These are phyloP conservation scores for Boletus speciosus DNA, from an alignment of 768 basidiomycete genomes.

Conservation along the genomic window DNA sequence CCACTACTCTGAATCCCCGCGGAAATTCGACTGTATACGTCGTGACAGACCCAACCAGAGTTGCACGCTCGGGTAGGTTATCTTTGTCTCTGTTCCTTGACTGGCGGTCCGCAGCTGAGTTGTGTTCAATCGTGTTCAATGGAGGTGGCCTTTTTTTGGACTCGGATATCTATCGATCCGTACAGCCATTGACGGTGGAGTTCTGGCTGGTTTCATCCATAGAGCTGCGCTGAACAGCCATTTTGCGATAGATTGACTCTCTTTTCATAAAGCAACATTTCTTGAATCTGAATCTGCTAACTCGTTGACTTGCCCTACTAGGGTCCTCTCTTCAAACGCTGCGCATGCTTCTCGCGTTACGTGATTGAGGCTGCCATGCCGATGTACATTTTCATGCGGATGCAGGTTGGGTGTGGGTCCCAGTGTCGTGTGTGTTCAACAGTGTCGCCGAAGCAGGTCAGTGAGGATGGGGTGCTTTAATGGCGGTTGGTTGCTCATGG, in stretches of 20 bases:
- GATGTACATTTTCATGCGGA: neutral
- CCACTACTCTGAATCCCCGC: neutral
- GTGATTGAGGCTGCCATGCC: neutral
- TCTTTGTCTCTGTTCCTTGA: neutral
- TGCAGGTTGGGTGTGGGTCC: neutral
- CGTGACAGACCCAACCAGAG: neutral
- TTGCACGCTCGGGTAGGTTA: neutral
- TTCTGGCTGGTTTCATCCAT: neutral
- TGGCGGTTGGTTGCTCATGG: slow-evolving; percentile 1
- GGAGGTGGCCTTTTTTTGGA: neutral
- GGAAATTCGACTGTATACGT: neutral
- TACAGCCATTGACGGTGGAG: neutral
- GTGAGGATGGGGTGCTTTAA: neutral
- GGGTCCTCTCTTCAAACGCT: neutral
- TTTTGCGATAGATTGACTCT: neutral
- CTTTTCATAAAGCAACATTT: neutral
- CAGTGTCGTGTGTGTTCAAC: neutral
- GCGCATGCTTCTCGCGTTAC: neutral
- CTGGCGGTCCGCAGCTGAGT: neutral
- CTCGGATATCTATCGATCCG: neutral
- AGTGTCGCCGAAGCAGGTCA: neutral
- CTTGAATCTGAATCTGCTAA: neutral
- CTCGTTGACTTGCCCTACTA: neutral
- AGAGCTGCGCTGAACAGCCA: neutral
- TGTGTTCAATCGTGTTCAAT: neutral